Conservation (phyloP, 2,329 filamentous ascomycete species). For the Colletotrichum plurivorum region DNA sequence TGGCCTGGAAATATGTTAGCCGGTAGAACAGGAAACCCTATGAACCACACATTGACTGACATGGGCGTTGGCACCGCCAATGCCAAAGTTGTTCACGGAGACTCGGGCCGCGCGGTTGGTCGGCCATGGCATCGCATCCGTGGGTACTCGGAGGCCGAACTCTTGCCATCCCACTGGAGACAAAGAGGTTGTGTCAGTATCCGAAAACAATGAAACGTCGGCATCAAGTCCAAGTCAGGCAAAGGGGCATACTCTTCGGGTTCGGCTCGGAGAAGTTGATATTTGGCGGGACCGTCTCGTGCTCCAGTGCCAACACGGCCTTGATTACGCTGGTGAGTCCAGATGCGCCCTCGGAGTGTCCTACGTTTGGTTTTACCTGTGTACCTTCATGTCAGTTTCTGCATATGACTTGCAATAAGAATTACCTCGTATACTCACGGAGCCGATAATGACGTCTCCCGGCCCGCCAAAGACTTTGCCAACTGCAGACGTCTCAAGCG, state of each 20-base stretch:
- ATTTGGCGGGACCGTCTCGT: constrained; percentile 26
- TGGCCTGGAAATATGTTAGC: not conserved
- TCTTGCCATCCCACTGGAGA: constrained; percentile 23
- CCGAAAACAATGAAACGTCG: not conserved
- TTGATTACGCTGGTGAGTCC: constrained; percentile 51
- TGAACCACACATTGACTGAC: no score
- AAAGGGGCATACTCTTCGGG: constrained; percentile 16
- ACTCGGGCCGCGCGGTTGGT: constrained; percentile 44
- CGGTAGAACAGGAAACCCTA: no score
- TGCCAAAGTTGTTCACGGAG: constrained; percentile 52
- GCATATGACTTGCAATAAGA: not conserved
- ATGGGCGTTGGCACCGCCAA: constrained; percentile 44
- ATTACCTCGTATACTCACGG: not conserved
- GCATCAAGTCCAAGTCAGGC: not conserved
- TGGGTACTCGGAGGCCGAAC: constrained; percentile 44
- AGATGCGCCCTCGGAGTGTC: constrained; percentile 52
- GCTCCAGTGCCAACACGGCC: constrained; percentile 44
- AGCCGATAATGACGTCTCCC: constrained; percentile 2
- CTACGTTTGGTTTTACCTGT: constrained; percentile 54
- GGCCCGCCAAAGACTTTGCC: constrained; percentile 43
- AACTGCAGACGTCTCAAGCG: constrained; percentile 50
- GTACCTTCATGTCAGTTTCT: constrained; percentile 44
- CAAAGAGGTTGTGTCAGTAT: not conserved
- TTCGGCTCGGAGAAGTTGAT: constrained; percentile 32
- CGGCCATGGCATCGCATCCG: constrained; percentile 45